Evolutionary conservation across 192 early-diverging fungal species (phyloP), one percentile per base, ranked within the genome.

Genomic region (Blastocladiella britannica): DNA sequence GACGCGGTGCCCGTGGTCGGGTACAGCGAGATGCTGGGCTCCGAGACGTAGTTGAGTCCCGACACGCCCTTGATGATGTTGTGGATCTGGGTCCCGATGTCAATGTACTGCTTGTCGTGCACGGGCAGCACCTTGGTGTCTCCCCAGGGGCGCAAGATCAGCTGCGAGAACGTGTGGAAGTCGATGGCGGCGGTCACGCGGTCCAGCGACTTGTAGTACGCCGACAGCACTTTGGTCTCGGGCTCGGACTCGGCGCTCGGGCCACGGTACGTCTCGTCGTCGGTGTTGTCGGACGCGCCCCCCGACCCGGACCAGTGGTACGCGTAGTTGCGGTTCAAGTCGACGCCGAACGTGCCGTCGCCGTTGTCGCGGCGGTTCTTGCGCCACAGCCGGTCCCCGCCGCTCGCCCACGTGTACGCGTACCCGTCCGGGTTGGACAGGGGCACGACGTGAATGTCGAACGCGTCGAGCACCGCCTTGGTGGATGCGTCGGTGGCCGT

Each of bases 381-480:
- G 53, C 78, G 67, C 78, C 78, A 80, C 31, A 77, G 62, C 26
- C 74, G 65, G 56, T 67, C 64, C 15, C 55, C 62, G n/a, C n/a
- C 31, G 4, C 65, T 29, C 12, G 30, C 59, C 68, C 72, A 72
- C 15, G 73, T 65, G 60, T 72, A 74, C n/a, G 65, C 65, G 58
- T 77, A 77, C 4, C 78, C 78, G 59, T 80, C 78, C 20, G 73
- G 52, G 64, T 80, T 80, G 62, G 76, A 69, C 53, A 75, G 47
- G 1, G 78, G 78, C 2, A 77, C 70, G 54, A 80, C 66, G 12
- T 72, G 62, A 25, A 77, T 66, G 60, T 80, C 73, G 23, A 64
- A 66, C n/a, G 62, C 52, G 26, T 70, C 67, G 51, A 77, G 60
- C n/a, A 73, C 47, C 12, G 57, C n/a, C 7, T 72, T 69, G 24